A percentile compares a stretch with the other conserved stretches of the same genome.
These are phyloP conservation scores for Calcarisporium arbuscula DNA, from an alignment of 2,329 filamentous ascomycete genomes.

Conservation along the genomic window DNA sequence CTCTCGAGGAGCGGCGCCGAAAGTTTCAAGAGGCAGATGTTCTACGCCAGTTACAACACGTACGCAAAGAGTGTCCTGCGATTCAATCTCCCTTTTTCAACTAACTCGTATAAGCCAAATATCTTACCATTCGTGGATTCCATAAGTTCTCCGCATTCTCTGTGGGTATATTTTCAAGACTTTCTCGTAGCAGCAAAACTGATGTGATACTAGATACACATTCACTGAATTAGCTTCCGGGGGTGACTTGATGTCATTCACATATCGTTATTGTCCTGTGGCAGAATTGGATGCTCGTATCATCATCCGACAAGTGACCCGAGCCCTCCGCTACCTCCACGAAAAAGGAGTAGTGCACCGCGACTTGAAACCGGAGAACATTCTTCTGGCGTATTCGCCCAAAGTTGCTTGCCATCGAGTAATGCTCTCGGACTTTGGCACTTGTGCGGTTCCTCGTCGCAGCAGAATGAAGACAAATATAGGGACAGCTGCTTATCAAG, in stretches of 20 bases:
- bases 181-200: background rate
- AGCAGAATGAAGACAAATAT: constrained; percentile 37
- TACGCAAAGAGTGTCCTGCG: no score
- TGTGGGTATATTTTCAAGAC: constrained; percentile 31
- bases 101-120: constrained; percentile 39
- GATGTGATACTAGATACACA: constrained; percentile 35
- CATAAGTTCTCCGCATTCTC: constrained; percentile 37
- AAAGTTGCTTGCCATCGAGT: constrained; percentile 36
- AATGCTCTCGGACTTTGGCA: constrained; percentile 47
- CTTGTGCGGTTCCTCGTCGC: constrained; percentile 34
- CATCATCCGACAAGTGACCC: constrained; percentile 41
- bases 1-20: constrained; percentile 24
- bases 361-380: constrained; percentile 49
- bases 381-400: constrained; percentile 42
- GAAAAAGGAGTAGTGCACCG: constrained; percentile 43
- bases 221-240: constrained; percentile 52
- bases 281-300: constrained; percentile 36
- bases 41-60: constrained; percentile 47
- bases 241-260: constrained; percentile 46
- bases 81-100: background rate
- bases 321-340: constrained; percentile 42
- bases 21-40: constrained; percentile 46
- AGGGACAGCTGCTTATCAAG: constrained; percentile 41
- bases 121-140: constrained; percentile 46
- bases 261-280: constrained; percentile 28